Base-by-base conservation (phyloP, 2,329 filamentous ascomycete genomes). In the Coleophoma cylindrospora region DNA sequence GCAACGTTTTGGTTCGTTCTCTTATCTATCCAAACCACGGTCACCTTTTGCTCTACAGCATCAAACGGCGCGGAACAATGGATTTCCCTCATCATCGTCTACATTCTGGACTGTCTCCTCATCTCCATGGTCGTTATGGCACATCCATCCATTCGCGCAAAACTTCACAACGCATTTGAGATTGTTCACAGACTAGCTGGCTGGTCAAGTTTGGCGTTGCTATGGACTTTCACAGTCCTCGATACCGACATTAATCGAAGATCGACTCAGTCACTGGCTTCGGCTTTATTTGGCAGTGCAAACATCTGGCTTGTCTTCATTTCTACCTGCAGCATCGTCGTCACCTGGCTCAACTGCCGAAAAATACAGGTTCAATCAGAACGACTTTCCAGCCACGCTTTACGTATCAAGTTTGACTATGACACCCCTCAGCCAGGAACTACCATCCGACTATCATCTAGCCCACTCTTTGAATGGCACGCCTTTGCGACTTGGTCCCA, bases 401-500 rank as follows among this genome's bases (percentile, higher is more conserved):
- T 87, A 36, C 80, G 83, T 43, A 77, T 92, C 33, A 79, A 85
- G 62, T 86, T 90, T 60, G 71, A 75, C 61, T 82, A 86, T 66
- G 76, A 79, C 13, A 73, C 77, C 33, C 79, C 81, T 11, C 74
- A 78, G 50, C 74, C 76, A 50, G 74, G 79, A 56, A 74, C 76
- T 52, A 75, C 74, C 45, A 72, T 79, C 50, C 79, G 83, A 43
- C 68, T 89, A 15, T 78, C 84, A 5, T 75, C 76, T 50, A 73
- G 74, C 13, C 85, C 85, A 0, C 71, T 88, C 43, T 69, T 74
- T 13, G 86, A 90, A 65, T 88, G 84, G 74, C 86, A 90, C 68
- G 79, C 81, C 0, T 90, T 90, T 62, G 87, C 86, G 43, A 84
- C 83, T 2, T 86, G 90, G 53, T 83, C 85, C 1, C 75, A 80